Percentiles rank a stretch among this genome's conserved stretches.
phyloP scores from a whole-genome alignment of 495 filamentous ascomycete species.

The Bryoglossum gracile region DNA sequence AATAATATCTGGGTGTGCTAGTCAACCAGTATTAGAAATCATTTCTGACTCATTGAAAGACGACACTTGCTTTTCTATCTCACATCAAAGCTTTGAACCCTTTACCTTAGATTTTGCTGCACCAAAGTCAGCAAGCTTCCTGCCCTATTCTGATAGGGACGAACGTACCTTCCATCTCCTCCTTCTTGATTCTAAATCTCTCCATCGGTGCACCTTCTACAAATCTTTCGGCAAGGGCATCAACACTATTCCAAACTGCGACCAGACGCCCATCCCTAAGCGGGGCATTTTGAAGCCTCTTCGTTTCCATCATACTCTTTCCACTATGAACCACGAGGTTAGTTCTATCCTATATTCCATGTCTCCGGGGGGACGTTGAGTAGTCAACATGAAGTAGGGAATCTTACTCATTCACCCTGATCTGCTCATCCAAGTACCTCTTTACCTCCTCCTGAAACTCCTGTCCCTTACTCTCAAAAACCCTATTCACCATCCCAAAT shows the following conservation, averaged over 20 bases:
- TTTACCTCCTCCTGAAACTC: conserved; percentile 17
- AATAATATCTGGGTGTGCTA: too few relatives aligned
- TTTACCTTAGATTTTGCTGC: too few relatives aligned
- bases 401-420: too few relatives aligned
- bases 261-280: conserved; percentile 19
- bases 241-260: conserved; percentile 16
- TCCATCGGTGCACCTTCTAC: conserved; percentile 19
- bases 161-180: conserved; percentile 20
- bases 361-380: too few relatives aligned
- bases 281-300: conserved; percentile 24
- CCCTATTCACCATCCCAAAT: conserved; percentile 22
- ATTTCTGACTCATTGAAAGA: too few relatives aligned
- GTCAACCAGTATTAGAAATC: too few relatives aligned
- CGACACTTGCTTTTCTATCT: too few relatives aligned
- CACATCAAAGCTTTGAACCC: too few relatives aligned
- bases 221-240: conserved; percentile 24
- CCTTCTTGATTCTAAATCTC: conserved; percentile 20
- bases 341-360: too few relatives aligned
- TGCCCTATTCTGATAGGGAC: too few relatives aligned
- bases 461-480: conserved; percentile 10
- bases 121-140: too few relatives aligned
- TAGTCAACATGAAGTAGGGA: too few relatives aligned
- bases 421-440: conserved; percentile 17
- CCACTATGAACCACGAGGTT: conserved; percentile 25
- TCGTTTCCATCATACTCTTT: conserved; percentile 27